phyloP scores from a whole-genome alignment of 1,284 basidiomycete species.

The Microbotryum silenes-acaulis region DNA sequence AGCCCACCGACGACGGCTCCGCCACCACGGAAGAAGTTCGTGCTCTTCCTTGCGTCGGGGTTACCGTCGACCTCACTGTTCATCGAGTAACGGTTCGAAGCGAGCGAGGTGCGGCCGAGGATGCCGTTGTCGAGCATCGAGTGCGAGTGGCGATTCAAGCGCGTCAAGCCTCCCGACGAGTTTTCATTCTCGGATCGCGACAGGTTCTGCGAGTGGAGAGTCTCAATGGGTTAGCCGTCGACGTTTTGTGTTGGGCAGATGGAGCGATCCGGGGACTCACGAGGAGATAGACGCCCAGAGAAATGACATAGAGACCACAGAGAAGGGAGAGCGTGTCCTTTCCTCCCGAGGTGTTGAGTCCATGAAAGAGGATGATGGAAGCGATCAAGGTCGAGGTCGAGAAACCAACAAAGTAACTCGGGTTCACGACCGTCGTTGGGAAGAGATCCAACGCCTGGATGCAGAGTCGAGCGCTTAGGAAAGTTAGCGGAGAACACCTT shows the following conservation, averaged over 20 bases:
- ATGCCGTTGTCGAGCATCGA: constrained; percentile 16
- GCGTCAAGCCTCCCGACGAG: background rate
- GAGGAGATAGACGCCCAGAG: constrained; percentile 55
- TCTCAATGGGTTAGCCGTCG: no score
- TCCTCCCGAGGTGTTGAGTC: constrained; percentile 82
- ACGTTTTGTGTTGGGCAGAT: no score
- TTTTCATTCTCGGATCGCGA: constrained; percentile 26
- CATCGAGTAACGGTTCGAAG: constrained; percentile 15
- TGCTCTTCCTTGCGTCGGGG: constrained; percentile 1
- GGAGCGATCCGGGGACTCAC: background rate
- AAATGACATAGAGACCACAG: constrained; percentile 79
- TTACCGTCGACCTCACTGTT: constrained; percentile 4
- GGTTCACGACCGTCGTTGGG: constrained; percentile 84
- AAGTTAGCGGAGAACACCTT: background rate
- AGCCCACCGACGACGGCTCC: constrained; percentile 15
- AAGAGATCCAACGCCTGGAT: constrained; percentile 76
- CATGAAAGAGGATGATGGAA: constrained; percentile 91
- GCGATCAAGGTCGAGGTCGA: constrained; percentile 92
- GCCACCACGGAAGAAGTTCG: constrained; percentile 12
- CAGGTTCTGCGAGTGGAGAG: constrained; percentile 12
- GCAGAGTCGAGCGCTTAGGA: background rate
- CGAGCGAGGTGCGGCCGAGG: background rate
- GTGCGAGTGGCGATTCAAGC: constrained; percentile 1
- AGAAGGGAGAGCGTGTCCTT: constrained; percentile 76
- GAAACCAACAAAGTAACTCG: constrained; percentile 97